These are phyloP conservation scores for Podaxis sp. DNA, from an alignment of 768 basidiomycete species.

Conservation along the genomic window DNA sequence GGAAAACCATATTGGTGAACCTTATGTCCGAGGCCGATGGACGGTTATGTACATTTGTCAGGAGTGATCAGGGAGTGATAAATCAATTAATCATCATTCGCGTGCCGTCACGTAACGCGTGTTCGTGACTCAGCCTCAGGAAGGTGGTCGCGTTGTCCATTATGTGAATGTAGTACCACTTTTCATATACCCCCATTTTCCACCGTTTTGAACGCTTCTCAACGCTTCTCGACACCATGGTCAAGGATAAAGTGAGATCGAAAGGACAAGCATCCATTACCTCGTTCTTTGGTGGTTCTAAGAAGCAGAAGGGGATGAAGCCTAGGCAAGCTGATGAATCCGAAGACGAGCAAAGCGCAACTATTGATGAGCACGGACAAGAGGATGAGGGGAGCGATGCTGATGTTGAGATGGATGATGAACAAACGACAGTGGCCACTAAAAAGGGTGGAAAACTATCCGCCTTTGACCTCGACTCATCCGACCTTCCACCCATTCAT, in stretches of 20 bases:
- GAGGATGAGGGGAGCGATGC: conserved; percentile 27
- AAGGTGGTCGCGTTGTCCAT: not conserved
- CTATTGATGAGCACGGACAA: conserved; percentile 23
- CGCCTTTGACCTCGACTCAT: conserved; percentile 47
- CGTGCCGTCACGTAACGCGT: conserved; percentile 10
- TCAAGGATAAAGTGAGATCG: conserved; percentile 39
- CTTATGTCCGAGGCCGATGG: not conserved
- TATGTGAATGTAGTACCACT: not conserved
- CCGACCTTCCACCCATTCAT: conserved; percentile 74
- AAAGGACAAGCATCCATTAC: conserved; percentile 53
- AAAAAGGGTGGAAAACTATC: conserved; percentile 38
- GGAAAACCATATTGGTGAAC: not conserved
- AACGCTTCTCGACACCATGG: conserved; percentile 37
- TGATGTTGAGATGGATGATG: conserved; percentile 35
- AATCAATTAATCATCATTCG: not conserved
- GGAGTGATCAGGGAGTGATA: not conserved
- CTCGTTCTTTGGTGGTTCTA: conserved; percentile 49
- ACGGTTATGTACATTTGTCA: not conserved
- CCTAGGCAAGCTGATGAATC: conserved; percentile 26
- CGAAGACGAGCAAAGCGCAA: conserved; percentile 19
- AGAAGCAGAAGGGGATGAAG: conserved; percentile 24
- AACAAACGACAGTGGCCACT: conserved; percentile 17
- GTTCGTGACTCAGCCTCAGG: conserved; percentile 1
- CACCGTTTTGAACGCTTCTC: conserved; percentile 18
- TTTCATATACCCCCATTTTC: conserved; percentile 16